These are phyloP conservation scores for Pinus taeda DNA, from an alignment of 75 land plant species.

Conservation along the genomic window DNA sequence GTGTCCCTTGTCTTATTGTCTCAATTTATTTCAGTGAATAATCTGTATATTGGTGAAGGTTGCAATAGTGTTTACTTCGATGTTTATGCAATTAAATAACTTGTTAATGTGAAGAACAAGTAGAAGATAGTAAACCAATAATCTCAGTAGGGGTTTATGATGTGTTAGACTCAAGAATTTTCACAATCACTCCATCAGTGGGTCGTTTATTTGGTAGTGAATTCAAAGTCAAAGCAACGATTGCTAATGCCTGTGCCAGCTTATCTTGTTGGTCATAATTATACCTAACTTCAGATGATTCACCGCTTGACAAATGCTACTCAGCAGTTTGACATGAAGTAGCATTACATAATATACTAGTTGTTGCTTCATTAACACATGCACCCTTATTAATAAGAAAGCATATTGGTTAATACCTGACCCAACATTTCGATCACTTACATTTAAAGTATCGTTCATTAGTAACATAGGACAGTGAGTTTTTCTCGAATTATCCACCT, in stretches of 20 bases:
- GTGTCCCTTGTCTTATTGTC: too few species aligned
- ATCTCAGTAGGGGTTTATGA: too few species aligned
- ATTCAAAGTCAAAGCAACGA: conserved; percentile 32
- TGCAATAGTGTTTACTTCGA: too few species aligned
- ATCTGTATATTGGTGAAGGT: too few species aligned
- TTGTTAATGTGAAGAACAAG: too few species aligned
- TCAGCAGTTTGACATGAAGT: conserved; percentile 4
- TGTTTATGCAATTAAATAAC: too few species aligned
- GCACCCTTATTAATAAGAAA: background rate
- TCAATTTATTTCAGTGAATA: too few species aligned
- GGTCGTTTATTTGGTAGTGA: conserved; percentile 75
- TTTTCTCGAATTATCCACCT: background rate
- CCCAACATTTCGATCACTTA: background rate
- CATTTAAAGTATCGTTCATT: background rate
- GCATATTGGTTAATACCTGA: background rate
- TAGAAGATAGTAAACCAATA: too few species aligned
- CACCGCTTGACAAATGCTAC: conserved; percentile 3
- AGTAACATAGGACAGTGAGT: background rate
- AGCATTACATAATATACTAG: background rate
- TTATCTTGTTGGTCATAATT: conserved; percentile 10
- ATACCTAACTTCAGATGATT: conserved; percentile 5
- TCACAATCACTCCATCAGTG: too few species aligned
- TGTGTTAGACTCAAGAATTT: too few species aligned
- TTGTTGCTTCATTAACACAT: too few species aligned
- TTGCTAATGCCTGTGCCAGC: conserved; percentile 23